Conservation (phyloP, 306 rosid species). For the Vigna trinervia region DNA sequence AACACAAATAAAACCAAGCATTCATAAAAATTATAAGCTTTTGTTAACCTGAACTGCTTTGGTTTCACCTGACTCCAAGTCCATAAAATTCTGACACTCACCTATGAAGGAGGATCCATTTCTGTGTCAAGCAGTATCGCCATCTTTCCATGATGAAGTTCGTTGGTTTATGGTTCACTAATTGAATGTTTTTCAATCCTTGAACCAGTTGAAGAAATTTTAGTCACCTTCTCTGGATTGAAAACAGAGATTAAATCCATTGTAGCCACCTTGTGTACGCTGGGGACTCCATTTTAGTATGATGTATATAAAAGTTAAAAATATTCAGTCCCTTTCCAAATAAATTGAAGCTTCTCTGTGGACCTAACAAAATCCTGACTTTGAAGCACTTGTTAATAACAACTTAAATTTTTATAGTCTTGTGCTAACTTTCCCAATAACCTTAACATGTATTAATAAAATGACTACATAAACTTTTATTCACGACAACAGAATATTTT, state of each 20-base stretch:
- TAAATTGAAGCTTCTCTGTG: too few relatives aligned
- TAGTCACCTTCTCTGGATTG: too few relatives aligned
- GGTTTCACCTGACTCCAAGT: neutral
- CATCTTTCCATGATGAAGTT: neutral
- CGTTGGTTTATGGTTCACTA: neutral
- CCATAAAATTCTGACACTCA: neutral
- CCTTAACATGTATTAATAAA: too few relatives aligned
- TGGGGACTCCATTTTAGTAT: neutral
- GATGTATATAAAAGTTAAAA: too few relatives aligned
- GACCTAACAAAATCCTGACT: too few relatives aligned
- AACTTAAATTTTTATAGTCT: too few relatives aligned
- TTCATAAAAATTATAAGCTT: neutral
- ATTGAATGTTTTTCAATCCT: neutral
- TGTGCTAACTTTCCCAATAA: too few relatives aligned
- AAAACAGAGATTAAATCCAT: neutral
- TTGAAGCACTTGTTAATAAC: too few relatives aligned
- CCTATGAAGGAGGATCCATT: neutral
- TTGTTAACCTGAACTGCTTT: neutral
- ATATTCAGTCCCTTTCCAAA: too few relatives aligned
- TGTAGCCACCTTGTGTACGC: neutral
- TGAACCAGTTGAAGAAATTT: slow-evolving; percentile 4
- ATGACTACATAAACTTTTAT: neutral
- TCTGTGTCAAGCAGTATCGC: neutral
- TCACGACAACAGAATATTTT: neutral
- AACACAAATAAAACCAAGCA: neutral